Percentiles rank a stretch among this genome's conserved stretches.
These are phyloP conservation scores for Fusarium sp. DNA, from an alignment of 2,329 filamentous ascomycete genomes.

Conservation along the genomic window DNA sequence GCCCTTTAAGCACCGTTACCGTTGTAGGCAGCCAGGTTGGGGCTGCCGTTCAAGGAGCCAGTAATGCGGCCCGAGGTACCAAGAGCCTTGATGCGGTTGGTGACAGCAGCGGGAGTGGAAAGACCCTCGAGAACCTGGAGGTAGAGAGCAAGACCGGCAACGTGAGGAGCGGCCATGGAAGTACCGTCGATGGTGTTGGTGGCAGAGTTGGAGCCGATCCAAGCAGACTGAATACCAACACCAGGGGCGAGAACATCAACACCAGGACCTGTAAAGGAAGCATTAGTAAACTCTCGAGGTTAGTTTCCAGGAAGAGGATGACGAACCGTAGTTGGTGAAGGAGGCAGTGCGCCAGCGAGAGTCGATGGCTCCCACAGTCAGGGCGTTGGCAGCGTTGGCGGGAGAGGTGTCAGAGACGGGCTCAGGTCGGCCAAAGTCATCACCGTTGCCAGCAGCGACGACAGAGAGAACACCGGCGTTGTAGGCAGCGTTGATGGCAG, in stretches of 20 bases:
- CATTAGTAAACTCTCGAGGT: neutral
- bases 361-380: slow-evolving; percentile 60
- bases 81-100: slow-evolving; percentile 54
- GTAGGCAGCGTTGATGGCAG: slow-evolving; percentile 54
- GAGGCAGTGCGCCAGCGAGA: slow-evolving; percentile 50
- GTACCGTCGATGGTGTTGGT: slow-evolving; percentile 54
- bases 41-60: slow-evolving; percentile 50
- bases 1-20: slow-evolving; percentile 44
- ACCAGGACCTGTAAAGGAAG: slow-evolving; percentile 20
- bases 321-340: slow-evolving; percentile 59
- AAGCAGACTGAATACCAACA: slow-evolving; percentile 52
- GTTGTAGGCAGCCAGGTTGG: slow-evolving; percentile 60
- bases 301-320: neutral
- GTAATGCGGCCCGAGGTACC: slow-evolving; percentile 52
- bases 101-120: slow-evolving; percentile 55
- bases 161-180: slow-evolving; percentile 54
- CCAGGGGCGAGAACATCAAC: slow-evolving; percentile 57
- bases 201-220: slow-evolving; percentile 49
- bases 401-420: slow-evolving; percentile 57
- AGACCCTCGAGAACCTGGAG: slow-evolving; percentile 56
- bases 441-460: slow-evolving; percentile 58
- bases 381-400: slow-evolving; percentile 54
- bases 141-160: slow-evolving; percentile 54
- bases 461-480: slow-evolving; percentile 53
- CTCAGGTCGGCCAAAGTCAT: slow-evolving; percentile 35